Percentiles rank a stretch among this genome's conserved stretches.
These are phyloP conservation scores for Rubroshorea leprosula DNA, from an alignment of 345 rosid species.

Conservation along the genomic window DNA sequence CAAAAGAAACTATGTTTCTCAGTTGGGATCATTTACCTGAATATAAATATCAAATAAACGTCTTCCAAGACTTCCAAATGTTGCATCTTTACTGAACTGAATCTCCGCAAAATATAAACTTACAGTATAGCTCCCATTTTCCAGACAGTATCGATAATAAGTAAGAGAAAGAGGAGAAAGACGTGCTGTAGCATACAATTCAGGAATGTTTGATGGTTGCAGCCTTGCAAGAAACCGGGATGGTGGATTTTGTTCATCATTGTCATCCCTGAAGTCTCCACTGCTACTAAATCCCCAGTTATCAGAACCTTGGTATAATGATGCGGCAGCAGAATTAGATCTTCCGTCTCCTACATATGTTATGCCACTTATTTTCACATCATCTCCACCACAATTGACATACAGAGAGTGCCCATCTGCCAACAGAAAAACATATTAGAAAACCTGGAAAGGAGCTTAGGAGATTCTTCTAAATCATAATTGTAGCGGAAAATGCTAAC, in stretches of 20 bases:
- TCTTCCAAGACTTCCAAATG: slow-evolving; percentile 34
- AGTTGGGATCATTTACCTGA: slow-evolving; percentile 21
- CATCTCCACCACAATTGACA: slow-evolving; percentile 39
- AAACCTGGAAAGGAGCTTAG: neutral
- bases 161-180: slow-evolving; percentile 39
- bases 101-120: slow-evolving; percentile 39
- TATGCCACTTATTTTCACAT: slow-evolving; percentile 18
- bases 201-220: slow-evolving; percentile 20
- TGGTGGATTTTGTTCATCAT: slow-evolving; percentile 9
- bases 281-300: slow-evolving; percentile 44
- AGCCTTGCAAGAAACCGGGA: slow-evolving; percentile 9
- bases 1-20: neutral
- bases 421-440: slow-evolving; percentile 2
- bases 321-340: slow-evolving; percentile 21
- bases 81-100: slow-evolving; percentile 24
- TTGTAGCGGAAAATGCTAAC: neutral
- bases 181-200: slow-evolving; percentile 27
- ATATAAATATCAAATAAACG: slow-evolving; percentile 39
- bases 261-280: slow-evolving; percentile 38
- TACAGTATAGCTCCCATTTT: slow-evolving; percentile 36
- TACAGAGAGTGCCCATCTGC: slow-evolving; percentile 29
- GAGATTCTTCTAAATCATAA: neutral
- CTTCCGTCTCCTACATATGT: slow-evolving; percentile 28
- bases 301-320: slow-evolving; percentile 6
- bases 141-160: slow-evolving; percentile 37